Evolutionary conservation across 2,329 filamentous ascomycete genomes (phyloP), one percentile per base, ranked within the genome.

Genomic region (Fusarium xyrophilum): DNA sequence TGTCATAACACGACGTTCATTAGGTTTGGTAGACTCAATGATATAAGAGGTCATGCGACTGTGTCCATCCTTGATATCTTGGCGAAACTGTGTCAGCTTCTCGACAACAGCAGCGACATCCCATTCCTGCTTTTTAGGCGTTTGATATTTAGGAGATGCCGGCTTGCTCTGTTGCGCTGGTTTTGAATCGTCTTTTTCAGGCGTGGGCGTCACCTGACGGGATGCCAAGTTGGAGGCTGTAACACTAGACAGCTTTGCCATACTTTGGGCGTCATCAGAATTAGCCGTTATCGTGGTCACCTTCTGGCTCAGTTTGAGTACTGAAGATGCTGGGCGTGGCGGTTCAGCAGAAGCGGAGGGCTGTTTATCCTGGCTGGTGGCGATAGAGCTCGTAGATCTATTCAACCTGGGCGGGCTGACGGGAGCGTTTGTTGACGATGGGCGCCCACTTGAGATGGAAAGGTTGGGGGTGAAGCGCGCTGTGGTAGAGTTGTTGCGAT

Each of bases 11-110:
- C 78, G 80, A 28, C 77, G 79, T 54, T 81, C 77, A 8, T 76
- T 76, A 2, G 78, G 77, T 43, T 79, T 80, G 56, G 82, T 82
- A 15, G 82, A 80, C 60, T 82, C 79, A 35, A 86, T 78, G 33
- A 81, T 77, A 56, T 82, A 81, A 9, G 82, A 76, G 6, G 81
- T 79, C 19, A 85, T 78, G 27, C 77, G 79, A 10, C 82, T 79
- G 58, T 86, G 83, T 38, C 81, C 79, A 15, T 79, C 75, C 52
- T 80, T 79, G 30, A 87, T 81, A 27, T 84, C 80, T 35, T 76
- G 75, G 19, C 80, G 78, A 52, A 82, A 81, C 4, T 74, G 63
- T 12, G 74, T 76, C 30, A 87, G 76, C 9, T 77, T 74, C 8
- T 74, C 67, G 35, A 81, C 80, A n/a, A 86, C 76, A 56, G 80